A percentile compares a stretch with the other conserved stretches of the same genome.
phyloP scores from a whole-genome alignment of 441 rosid genomes.

The Populus hybrid region DNA sequence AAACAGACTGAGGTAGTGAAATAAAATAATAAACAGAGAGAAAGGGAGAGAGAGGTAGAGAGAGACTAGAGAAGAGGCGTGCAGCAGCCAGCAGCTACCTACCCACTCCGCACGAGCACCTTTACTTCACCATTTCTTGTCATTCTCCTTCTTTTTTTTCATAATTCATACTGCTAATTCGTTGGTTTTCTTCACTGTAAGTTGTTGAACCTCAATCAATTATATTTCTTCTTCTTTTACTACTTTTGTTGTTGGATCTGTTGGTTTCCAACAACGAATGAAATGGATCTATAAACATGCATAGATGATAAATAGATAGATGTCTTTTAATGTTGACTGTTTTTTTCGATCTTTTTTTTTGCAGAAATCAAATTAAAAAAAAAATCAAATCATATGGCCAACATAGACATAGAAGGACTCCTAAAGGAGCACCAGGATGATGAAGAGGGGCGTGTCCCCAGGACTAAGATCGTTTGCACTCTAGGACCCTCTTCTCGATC shows the following conservation, averaged over 20 bases:
- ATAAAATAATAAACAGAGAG: no score
- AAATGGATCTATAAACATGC: not conserved
- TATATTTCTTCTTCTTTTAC: not conserved
- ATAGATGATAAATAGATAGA: not conserved
- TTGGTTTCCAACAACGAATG: not conserved
- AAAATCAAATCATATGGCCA: conserved; percentile 46
- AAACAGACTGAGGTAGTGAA: not conserved
- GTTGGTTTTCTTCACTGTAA: not conserved
- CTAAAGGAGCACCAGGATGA: conserved; percentile 57
- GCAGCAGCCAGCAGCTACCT: not conserved
- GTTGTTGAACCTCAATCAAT: not conserved
- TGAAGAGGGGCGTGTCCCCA: conserved; percentile 51
- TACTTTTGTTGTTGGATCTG: not conserved
- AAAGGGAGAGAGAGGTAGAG: no score
- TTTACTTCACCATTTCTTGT: not conserved
- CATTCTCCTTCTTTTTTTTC: not conserved
- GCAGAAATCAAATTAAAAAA: not conserved
- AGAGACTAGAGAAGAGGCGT: not conserved
- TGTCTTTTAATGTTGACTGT: not conserved
- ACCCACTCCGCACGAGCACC: not conserved
- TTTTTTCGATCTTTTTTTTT: no score
- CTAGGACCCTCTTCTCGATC: conserved; percentile 80
- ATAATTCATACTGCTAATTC: not conserved
- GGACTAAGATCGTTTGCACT: conserved; percentile 83
- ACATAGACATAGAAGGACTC: conserved; percentile 80